Conservation (phyloP, 2,329 filamentous ascomycete species). For the Rutstroemia sp. region DNA sequence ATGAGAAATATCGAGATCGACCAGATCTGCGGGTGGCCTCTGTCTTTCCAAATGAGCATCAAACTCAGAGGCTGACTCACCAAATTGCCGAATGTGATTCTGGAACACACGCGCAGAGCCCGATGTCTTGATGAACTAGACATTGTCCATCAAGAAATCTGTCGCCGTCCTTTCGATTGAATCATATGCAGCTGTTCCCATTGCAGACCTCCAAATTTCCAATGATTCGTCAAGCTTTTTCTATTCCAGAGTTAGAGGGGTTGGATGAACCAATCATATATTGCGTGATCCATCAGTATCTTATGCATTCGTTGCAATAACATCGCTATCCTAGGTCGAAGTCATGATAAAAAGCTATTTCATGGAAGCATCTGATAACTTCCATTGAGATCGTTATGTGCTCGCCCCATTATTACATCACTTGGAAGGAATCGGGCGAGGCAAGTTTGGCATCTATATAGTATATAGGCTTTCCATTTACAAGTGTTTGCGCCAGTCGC, state of each 20-base stretch:
- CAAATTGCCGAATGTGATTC: too few relatives aligned
- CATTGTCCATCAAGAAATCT: background rate
- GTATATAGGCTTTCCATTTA: background rate
- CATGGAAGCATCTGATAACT: background rate
- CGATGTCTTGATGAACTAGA: background rate
- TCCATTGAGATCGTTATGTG: background rate
- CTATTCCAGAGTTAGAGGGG: background rate
- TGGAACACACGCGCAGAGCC: too few relatives aligned
- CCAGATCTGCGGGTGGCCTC: background rate
- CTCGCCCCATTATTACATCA: background rate
- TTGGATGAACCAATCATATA: background rate
- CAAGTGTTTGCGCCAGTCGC: background rate
- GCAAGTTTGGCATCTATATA: background rate
- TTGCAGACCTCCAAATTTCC: background rate
- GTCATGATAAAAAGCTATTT: background rate
- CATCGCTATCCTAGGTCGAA: background rate
- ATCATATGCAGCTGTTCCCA: background rate
- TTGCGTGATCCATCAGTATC: background rate
- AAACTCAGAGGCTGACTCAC: too few relatives aligned
- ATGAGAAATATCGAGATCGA: background rate
- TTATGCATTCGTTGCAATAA: background rate
- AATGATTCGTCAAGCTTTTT: background rate
- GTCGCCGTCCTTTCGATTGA: background rate
- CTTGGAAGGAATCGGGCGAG: background rate
- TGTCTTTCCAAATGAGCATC: background rate